phyloP scores from a whole-genome alignment of 2,329 filamentous ascomycete species.

The Epichloe baconii region DNA sequence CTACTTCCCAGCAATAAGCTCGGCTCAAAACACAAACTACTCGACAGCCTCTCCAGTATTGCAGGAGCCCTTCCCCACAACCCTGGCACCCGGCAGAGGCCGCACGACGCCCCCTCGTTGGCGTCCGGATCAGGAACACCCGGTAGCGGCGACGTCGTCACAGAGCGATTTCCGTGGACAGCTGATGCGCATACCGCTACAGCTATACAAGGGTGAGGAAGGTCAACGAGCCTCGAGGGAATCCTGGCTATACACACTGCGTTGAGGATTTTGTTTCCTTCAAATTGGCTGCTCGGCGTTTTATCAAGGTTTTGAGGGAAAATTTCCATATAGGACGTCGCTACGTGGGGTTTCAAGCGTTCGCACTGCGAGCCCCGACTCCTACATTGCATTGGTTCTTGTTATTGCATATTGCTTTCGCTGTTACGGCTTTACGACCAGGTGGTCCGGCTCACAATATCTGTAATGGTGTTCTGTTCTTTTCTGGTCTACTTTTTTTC shows the following conservation, averaged over 20 bases:
- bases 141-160: constrained; percentile 25
- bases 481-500: background rate
- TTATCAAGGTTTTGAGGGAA: background rate
- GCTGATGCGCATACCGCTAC: constrained; percentile 35
- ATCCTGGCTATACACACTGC: background rate
- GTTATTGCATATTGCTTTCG: background rate
- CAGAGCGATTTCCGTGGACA: constrained; percentile 34
- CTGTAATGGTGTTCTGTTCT: background rate
- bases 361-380: background rate
- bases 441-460: constrained; percentile 9
- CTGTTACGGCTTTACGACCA: constrained; percentile 10
- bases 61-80: constrained; percentile 1
- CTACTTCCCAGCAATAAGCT: constrained; percentile 9
- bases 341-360: background rate
- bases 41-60: constrained; percentile 5
- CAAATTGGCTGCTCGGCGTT: constrained; percentile 2
- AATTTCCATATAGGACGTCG: background rate
- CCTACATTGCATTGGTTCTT: background rate
- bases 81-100: background rate
- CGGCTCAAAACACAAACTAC: constrained; percentile 7
- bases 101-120: constrained; percentile 32
- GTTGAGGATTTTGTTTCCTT: background rate
- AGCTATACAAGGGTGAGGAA: constrained; percentile 28
- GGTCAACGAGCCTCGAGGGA: too few species aligned
- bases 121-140: constrained; percentile 34